Base-by-base conservation (phyloP, 1,139 yeast genomes). In the Nakaseomyces bracarensis region DNA sequence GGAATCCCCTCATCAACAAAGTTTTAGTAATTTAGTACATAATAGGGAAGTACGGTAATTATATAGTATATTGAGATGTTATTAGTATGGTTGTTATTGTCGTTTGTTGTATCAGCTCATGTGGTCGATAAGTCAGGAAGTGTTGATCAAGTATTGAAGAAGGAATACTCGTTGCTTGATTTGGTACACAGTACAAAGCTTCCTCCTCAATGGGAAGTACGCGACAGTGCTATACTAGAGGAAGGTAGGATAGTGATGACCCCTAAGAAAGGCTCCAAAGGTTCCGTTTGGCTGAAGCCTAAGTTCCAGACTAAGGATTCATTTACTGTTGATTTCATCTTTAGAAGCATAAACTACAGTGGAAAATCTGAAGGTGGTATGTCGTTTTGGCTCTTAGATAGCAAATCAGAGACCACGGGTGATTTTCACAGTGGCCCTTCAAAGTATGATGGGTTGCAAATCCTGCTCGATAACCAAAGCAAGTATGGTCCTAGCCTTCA, bases 401-500 rank as follows among this genome's bases (percentile, higher is more conserved):
- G 56, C 3, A 47, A 52, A 4, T 53, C 60, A 42, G 41, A 49
- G 16, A 36, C 30, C 10, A 50, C 49, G 18, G 44, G 42, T 16
- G 34, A 30, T 3, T 42, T 52, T 28, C 54, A 45, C 44, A 49
- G 51, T 39, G 63, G 63, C 6, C 62, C 63, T 3, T 41, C 55
- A 6, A 55, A 56, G 11, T 82, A 65, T 51, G 80, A 78, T 53
- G 93, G 93, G 16, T 66, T 82, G 45, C 81, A 74, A 46, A 60
- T 79, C 30, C 59, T 75, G 42, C 58, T 78, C 20, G 79, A 75
- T 51, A 67, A 69, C 43, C 64, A 67, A 30, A 70, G 74, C 7
- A 68, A 71, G 10, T 75, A 80, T 2, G 53, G 56, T 20, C 52
- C 57, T 19, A 47, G 59, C 8, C 56, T 82, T 43, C 75, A 75